Evolutionary conservation across 1,284 basidiomycete genomes (phyloP).

Genomic region (Trichosporon faecale): DNA sequence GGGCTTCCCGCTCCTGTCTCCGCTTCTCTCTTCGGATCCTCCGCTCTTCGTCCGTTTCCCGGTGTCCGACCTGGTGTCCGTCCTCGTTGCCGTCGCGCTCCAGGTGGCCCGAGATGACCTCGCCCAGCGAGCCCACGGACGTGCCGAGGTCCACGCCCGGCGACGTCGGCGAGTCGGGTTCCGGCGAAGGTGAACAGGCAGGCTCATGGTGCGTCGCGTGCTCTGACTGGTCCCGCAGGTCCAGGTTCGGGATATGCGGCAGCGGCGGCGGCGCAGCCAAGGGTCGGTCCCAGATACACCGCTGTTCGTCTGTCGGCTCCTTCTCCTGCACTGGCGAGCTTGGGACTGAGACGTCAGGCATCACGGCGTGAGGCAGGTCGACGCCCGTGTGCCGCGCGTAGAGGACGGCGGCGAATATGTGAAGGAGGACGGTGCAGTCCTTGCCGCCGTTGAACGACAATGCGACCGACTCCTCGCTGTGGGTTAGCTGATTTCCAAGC

Average conservation of each 20-base stretch:
- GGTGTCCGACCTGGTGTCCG: no score
- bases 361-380: background rate
- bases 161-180: constrained; percentile 30
- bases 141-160: background rate
- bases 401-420: constrained; percentile 75
- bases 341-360: background rate
- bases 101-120: no score
- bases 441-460: constrained; percentile 98
- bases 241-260: background rate
- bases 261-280: constrained; percentile 23
- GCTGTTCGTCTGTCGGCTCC: constrained; percentile 10
- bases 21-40: background rate
- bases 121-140: no score
- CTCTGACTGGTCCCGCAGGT: background rate
- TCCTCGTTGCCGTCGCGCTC: no score
- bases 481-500: no score
- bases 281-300: constrained; percentile 12
- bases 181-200: constrained; percentile 24
- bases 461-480: constrained; percentile 65
- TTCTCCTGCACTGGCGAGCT: background rate
- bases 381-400: constrained; percentile 38
- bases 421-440: constrained; percentile 93
- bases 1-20: background rate
- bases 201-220: constrained; percentile 23
- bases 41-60: background rate